Evolutionary conservation across 1,139 yeast species (phyloP), one percentile per base, ranked within the genome.

Genomic region (Dujonia santamariae): DNA sequence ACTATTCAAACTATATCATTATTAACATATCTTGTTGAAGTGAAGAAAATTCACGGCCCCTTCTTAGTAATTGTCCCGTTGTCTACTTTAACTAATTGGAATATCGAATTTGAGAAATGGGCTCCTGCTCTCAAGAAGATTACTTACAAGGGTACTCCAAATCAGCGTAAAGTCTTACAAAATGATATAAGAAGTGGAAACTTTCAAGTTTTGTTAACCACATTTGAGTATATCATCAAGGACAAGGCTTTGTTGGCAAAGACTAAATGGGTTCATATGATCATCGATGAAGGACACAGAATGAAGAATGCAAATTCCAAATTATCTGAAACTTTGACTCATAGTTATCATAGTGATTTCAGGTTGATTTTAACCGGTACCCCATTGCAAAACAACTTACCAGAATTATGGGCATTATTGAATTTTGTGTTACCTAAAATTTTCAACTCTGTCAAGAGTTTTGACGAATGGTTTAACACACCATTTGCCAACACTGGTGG

Each of bases 221-320:
- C 95, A 9, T 85, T 79, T 53, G 94, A 84, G 58, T 83, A 84
- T 49, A 75, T 85, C 46, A 82, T 84, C 43, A 80, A 80, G 46
- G 95, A 85, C 52, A 73, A 80, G 46, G 79, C 84, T 4, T 57
- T 84, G 23, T 63, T 85, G 38, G 64, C 85, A 7, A 80, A 79
- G 47, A 71, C 80, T 37, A 79, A 74, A 48, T 85, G 92, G 88
- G 82, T 82, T 26, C 90, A 84, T 56, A 83, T 85, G 88, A 81
- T 85, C 41, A 85, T 85, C 44, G 95, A 85, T 62, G 95, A 85
- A 63, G 95, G 95, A 48, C 95, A 85, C 56, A 75, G 95, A 61
- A 80, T 85, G 85, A 85, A 85, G 54, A 85, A 85, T 56, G 71
- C 86, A 2, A 81, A 77, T 46, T 82, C 92, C 12, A 84, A 83